Evolutionary conservation across 371 early-diverging fungal genomes (phyloP).

Genomic region (Blakeslea trispora): DNA sequence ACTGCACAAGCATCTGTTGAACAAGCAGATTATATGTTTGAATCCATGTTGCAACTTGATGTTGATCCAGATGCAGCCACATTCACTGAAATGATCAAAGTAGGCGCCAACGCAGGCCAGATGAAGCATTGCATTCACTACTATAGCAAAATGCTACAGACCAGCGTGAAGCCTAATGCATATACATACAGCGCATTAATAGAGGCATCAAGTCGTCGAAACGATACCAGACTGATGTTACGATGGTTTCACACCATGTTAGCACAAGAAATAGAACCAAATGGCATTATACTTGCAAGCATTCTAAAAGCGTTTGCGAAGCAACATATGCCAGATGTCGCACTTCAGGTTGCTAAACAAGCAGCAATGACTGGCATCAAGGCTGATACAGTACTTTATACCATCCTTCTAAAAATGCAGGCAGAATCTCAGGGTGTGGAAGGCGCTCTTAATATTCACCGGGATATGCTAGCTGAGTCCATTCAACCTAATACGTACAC

Average conservation of each 20-base stretch:
- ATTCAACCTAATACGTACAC: conserved; percentile 46
- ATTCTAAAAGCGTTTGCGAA: conserved; percentile 36
- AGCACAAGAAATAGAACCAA: conserved; percentile 27
- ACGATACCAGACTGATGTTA: conserved; percentile 30
- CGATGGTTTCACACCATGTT: conserved; percentile 51
- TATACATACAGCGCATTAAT: conserved; percentile 56
- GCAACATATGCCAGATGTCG: conserved; percentile 21
- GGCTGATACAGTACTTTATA: conserved; percentile 42
- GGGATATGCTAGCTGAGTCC: conserved; percentile 37
- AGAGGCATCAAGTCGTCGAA: conserved; percentile 32
- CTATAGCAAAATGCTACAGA: conserved; percentile 46
- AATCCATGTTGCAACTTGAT: conserved; percentile 37
- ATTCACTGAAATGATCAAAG: conserved; percentile 51
- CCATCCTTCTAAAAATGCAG: conserved; percentile 39
- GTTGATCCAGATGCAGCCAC: conserved; percentile 51
- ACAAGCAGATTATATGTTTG: conserved; percentile 36
- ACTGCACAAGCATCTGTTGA: conserved; percentile 39
- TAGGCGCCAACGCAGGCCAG: conserved; percentile 26
- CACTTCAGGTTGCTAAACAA: conserved; percentile 34
- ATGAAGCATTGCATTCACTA: conserved; percentile 31
- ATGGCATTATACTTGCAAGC: conserved; percentile 32
- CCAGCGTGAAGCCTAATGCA: conserved; percentile 42
- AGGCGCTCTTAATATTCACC: conserved; percentile 38
- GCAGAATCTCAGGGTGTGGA: conserved; percentile 30
- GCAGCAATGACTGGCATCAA: conserved; percentile 39